phyloP scores from a whole-genome alignment of 257 asterid species.

The Petunia secreta region DNA sequence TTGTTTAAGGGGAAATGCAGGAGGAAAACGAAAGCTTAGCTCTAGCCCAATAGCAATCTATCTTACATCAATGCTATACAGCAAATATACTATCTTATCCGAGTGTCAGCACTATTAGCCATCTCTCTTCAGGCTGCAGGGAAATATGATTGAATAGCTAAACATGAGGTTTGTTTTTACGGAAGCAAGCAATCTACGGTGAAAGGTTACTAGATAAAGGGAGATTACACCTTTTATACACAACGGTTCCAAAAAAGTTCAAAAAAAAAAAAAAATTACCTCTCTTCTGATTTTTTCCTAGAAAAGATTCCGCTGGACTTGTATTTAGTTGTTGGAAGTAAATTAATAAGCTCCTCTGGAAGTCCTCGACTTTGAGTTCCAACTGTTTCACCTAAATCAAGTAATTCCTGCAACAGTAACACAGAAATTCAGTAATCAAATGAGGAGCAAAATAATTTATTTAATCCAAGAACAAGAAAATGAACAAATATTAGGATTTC shows the following conservation, averaged over 20 bases:
- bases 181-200: neutral
- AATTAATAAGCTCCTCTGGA: conserved; percentile 66
- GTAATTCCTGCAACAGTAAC: conserved; percentile 62
- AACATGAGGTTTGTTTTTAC: neutral
- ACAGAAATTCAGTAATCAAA: neutral
- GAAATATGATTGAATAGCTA: neutral
- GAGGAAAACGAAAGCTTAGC: neutral
- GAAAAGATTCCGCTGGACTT: conserved; percentile 73
- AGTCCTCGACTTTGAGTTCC: conserved; percentile 93
- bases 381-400: conserved; percentile 88
- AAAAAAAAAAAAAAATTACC: conserved; percentile 41
- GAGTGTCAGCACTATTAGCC: neutral
- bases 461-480: neutral
- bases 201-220: neutral
- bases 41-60: neutral
- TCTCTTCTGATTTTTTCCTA: conserved; percentile 69
- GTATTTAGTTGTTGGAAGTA: conserved; percentile 83
- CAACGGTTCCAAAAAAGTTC: neutral
- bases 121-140: neutral
- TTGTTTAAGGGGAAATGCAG: neutral
- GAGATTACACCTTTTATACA: neutral
- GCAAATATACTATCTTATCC: neutral
- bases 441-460: neutral
- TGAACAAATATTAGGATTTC: neutral
- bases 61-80: neutral